Evolutionary conservation across 2,329 filamentous ascomycete genomes (phyloP).

Genomic region (Fusarium staphyleae): DNA sequence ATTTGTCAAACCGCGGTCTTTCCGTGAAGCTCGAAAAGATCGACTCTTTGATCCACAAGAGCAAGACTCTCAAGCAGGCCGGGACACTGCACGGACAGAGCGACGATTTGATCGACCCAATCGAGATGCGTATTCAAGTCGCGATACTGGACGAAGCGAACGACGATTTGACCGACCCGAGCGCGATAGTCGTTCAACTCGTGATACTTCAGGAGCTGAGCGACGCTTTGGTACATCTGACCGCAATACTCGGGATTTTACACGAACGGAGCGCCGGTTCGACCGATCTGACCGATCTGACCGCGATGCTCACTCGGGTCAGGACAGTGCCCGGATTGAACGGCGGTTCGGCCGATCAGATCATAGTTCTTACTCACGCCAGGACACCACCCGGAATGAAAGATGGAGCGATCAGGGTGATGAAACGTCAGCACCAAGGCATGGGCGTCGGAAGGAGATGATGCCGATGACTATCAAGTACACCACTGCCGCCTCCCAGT

Average conservation of each 20-base stretch:
- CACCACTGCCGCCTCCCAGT: slow-evolving; percentile 88
- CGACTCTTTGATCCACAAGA: slow-evolving; percentile 9
- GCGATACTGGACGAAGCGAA: background rate
- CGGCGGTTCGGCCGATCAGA: background rate
- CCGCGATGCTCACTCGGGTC: slow-evolving; percentile 9
- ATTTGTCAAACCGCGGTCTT: slow-evolving; percentile 38
- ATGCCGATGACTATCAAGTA: slow-evolving; percentile 57
- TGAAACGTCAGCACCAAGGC: slow-evolving; percentile 9
- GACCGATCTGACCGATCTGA: background rate
- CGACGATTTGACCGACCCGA: slow-evolving; percentile 8
- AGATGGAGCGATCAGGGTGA: slow-evolving; percentile 18
- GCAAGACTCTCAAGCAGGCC: background rate
- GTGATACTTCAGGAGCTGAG: background rate
- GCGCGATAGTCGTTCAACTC: background rate
- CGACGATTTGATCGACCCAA: background rate
- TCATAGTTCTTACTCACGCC: background rate
- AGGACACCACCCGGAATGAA: background rate
- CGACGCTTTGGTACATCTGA: slow-evolving; percentile 9
- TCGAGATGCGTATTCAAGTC: background rate
- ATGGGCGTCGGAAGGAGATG: slow-evolving; percentile 42
- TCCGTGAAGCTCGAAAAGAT: slow-evolving; percentile 21
- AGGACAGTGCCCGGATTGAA: slow-evolving; percentile 3
- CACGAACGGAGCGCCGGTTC: background rate
- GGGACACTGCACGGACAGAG: background rate
- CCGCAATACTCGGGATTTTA: slow-evolving; percentile 1